Percentiles rank a stretch among this genome's conserved stretches.
These are phyloP conservation scores for Blastobotrys parvus DNA, from an alignment of 805 yeast species.

Conservation along the genomic window DNA sequence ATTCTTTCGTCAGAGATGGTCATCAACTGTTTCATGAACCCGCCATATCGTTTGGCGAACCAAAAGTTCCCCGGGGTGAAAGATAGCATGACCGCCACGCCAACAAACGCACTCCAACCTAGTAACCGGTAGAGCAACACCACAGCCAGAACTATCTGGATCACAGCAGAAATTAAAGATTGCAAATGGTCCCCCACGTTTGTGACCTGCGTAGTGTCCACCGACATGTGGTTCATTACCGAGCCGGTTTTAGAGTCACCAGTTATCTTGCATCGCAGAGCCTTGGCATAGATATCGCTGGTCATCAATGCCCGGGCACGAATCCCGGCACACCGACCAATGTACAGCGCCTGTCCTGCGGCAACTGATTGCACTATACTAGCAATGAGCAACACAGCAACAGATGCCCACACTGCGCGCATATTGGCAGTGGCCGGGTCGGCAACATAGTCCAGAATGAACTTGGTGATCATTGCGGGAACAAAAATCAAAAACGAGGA, in stretches of 20 bases:
- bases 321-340: conserved; percentile 88
- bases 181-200: conserved; percentile 91
- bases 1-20: conserved; percentile 85
- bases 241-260: conserved; percentile 55
- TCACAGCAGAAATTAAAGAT: conserved; percentile 64
- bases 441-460: conserved; percentile 76
- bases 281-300: conserved; percentile 89
- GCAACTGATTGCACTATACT: conserved; percentile 45
- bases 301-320: conserved; percentile 84
- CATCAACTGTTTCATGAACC: conserved; percentile 62
- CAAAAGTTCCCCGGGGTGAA: conserved; percentile 69
- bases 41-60: conserved; percentile 53
- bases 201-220: conserved; percentile 92
- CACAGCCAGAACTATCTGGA: conserved; percentile 65
- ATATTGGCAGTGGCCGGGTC: conserved; percentile 52
- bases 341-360: conserved; percentile 74
- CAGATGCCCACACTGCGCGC: conserved; percentile 82
- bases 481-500: conserved; percentile 62
- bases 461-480: conserved; percentile 73
- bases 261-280: conserved; percentile 65
- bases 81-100: conserved; percentile 55
- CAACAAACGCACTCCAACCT: conserved; percentile 85
- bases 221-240: conserved; percentile 85
- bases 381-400: conserved; percentile 55
- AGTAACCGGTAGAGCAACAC: conserved; percentile 56